phyloP scores from a whole-genome alignment of 2,329 filamentous ascomycete species.

The Ascochyta clinopodiicola region DNA sequence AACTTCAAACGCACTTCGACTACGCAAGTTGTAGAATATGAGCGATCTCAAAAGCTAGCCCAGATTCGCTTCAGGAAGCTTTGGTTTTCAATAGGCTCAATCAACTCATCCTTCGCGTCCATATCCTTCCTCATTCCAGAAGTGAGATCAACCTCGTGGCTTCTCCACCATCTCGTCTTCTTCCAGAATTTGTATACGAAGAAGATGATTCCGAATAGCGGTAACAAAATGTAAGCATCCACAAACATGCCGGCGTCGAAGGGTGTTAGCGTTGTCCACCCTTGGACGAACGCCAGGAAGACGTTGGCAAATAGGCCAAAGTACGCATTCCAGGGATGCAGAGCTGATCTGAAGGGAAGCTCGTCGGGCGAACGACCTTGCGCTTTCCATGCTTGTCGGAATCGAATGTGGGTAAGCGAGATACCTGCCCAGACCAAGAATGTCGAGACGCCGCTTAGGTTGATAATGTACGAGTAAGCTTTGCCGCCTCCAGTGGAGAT shows the following conservation, averaged over 20 bases:
- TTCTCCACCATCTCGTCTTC: conserved; percentile 45
- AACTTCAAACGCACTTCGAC: background rate
- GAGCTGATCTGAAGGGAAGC: conserved; percentile 56
- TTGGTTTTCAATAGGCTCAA: conserved; percentile 17
- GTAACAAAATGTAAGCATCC: conserved; percentile 61
- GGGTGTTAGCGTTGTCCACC: conserved; percentile 60
- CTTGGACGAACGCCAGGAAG: conserved; percentile 61
- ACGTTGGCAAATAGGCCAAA: conserved; percentile 57
- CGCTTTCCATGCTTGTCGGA: conserved; percentile 66
- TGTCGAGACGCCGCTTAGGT: conserved; percentile 71
- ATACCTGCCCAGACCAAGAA: conserved; percentile 77
- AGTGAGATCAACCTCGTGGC: conserved; percentile 50
- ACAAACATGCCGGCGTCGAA: conserved; percentile 60
- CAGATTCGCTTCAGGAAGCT: conserved; percentile 23
- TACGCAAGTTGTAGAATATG: background rate
- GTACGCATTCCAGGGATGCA: conserved; percentile 60
- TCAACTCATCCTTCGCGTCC: conserved; percentile 32
- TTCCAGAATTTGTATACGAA: conserved; percentile 56
- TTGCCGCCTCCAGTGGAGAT: conserved; percentile 69
- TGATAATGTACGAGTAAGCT: conserved; percentile 74
- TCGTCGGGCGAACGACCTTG: conserved; percentile 47
- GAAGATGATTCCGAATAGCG: conserved; percentile 57
- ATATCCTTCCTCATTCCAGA: conserved; percentile 47
- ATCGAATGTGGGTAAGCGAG: conserved; percentile 73
- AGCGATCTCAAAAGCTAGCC: conserved; percentile 16